Evolutionary conservation across 805 yeast genomes (phyloP), one percentile per base, ranked within the genome.

Genomic region (Lipomyces sp.): DNA sequence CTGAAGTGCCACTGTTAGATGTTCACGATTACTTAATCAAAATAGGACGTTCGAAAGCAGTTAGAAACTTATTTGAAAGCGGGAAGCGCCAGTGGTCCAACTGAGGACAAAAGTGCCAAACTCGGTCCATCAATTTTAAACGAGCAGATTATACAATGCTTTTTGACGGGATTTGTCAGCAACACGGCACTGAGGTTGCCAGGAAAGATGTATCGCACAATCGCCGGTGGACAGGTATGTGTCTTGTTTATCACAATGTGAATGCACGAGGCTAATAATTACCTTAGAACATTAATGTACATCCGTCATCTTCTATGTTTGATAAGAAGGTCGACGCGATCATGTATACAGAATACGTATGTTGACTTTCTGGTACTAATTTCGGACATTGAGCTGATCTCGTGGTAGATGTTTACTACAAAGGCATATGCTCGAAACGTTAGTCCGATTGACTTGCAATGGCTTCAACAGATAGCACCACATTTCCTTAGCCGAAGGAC

Each of bases 111-210:
- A 4, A 11, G 7, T 2, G 18, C 42, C 33, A 5, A 51, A 8
- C 24, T 51, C 6, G 32, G 34, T 3, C 51, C 51, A 18, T 54
- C 54, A 18, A 60, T 60, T 2, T 48, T 68, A n/a, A 73, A 72
- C 63, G 83, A 87, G 18, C 73, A 80, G 2, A 82, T 94, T 7
- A 79, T 94, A 63, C 90, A 90, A 75, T 85, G 96, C 33, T 95
- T 95, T 77, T 79, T 95, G 51, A 81, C 83, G 50, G 99, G 99
- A 0, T 94, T 84, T 73, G 84, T 91, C n/a, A 83, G 88, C 58
- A 93, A 94, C 76, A 88, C 97, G 0, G 99, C 99, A 0, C 85
- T 95, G 24, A 97, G 97, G 10, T 86, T 90, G 86, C 97, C 98
- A 0, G 98, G 95, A 77, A 83, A 98, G 74, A 89, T 97, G 2